Base-by-base conservation (phyloP, 75 land plant species). In the Chamaecyparis obtusa region DNA sequence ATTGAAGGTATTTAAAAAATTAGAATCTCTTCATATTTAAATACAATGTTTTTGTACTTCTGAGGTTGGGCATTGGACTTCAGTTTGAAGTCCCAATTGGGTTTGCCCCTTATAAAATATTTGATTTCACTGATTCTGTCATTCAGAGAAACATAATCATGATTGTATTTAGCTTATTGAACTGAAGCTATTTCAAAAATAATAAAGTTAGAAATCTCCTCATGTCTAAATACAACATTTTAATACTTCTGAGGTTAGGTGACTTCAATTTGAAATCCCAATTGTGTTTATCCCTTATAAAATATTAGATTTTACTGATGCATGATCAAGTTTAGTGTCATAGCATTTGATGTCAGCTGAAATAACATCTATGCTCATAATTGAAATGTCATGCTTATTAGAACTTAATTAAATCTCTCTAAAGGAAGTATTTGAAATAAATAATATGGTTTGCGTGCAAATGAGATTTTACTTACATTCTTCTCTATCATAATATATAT, bases 101-200 rank as follows among this genome's bases (percentile, higher is more conserved):
- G 44, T 44, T 81, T 81, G 9, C n/a, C 14, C 41, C 33, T 78
- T 39, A 6, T 27, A 81, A 46, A n/a, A 21, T 46, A 44, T 46
- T 46, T n/a, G 32, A 81, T 46, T 81, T 24, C 46, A 46, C 32
- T 46, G 33, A 9, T 46, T 84, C 41, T 87, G n/a, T 75, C 89
- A 9, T 86, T 35, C 69, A 46, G 48, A 46, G 24, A 43, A 21
- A 80, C 83, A 80, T 9, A 80, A 27, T 44, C 83, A 81, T 81
- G 51, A 81, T 81, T 80, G 32, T 80, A 80, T 41, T 44, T 80
- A 80, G 44, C 10, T 81, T n/a, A 46, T 81, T 43, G 32, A 72
- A 21, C 32, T 10, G 75, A 72, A 72, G 75, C 14, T 72, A 11
- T 72, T 72, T 72, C n/a, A 19, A 60, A 72, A 30, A 32, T 32